A percentile compares a stretch with the other conserved stretches of the same genome.
Conservation (phyloP, 495 filamentous ascomycete genomes). For the Penicillium argentinense region DNA sequence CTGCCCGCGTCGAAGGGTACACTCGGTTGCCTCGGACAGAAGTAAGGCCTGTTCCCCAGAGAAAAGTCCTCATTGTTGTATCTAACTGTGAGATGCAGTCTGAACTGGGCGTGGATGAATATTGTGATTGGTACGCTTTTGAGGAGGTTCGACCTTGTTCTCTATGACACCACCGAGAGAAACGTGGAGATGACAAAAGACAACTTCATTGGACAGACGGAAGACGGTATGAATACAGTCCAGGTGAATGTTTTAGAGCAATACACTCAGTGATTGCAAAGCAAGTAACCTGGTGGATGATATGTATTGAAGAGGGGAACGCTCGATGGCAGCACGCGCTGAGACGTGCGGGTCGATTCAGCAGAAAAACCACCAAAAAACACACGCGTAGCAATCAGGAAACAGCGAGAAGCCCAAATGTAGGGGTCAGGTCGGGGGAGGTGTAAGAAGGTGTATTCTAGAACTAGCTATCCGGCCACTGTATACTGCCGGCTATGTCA, state of each 20-base stretch:
- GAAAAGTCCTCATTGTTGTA: not conserved
- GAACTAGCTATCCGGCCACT: too few relatives aligned
- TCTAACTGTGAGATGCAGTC: not conserved
- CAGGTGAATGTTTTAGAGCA: slow-evolving; percentile 21
- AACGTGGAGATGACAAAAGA: slow-evolving; percentile 31
- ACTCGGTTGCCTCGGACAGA: slow-evolving; percentile 48
- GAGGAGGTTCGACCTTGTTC: slow-evolving; percentile 5
- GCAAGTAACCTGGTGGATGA: too few relatives aligned
- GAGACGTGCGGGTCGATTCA: too few relatives aligned
- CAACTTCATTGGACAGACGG: slow-evolving; percentile 30
- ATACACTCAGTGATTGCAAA: not conserved
- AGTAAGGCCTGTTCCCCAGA: slow-evolving; percentile 27
- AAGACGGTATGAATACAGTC: slow-evolving; percentile 16
- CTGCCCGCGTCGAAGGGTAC: slow-evolving; percentile 46
- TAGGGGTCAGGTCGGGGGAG: too few relatives aligned
- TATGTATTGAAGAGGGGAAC: too few relatives aligned
- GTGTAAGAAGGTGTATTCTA: too few relatives aligned
- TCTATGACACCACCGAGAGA: slow-evolving; percentile 14
- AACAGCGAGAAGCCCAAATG: too few relatives aligned
- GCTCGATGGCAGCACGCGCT: too few relatives aligned
- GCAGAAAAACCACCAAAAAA: too few relatives aligned
- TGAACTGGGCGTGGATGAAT: slow-evolving; percentile 7
- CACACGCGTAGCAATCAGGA: too few relatives aligned
- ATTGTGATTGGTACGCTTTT: slow-evolving; percentile 3
- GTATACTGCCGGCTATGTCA: too few relatives aligned